Evolutionary conservation across 495 filamentous ascomycete species (phyloP), one percentile per base, ranked within the genome.

Genomic region (Glutinoglossum americanum): DNA sequence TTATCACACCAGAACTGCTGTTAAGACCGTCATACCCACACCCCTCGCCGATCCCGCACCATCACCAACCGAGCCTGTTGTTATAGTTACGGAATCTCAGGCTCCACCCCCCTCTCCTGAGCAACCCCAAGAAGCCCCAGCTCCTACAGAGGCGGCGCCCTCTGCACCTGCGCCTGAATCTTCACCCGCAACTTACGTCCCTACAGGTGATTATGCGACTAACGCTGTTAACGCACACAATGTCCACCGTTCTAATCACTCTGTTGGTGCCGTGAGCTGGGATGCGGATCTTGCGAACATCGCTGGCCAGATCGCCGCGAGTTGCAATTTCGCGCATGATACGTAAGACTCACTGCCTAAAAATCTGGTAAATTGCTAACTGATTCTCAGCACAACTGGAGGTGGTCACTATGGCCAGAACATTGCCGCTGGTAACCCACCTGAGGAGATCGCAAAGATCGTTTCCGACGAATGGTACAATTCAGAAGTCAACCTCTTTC

Each of bases 401-500:
- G 78, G 76, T 45, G 78, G 78, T 55, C 74, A 74, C 45, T 90
- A 92, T 63, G 88, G 89, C 54, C 89, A 95, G 71, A 95, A 95
- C 77, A 81, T 94, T 51, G 85, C 75, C 60, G 68, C 69, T 37
- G 70, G 72, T 44, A 70, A 69, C 44, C 58, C 62, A 11, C 62
- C 66, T 13, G 68, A 67, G 54, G 72, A 82, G 4, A 70, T 87
- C 59, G 76, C 77, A 51, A 69, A 73, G 60, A 77, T 81, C 58
- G 79, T 89, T 68, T 83, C 77, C 66, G 77, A 87, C 65, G 67
- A 78, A 69, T 90, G 87, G 80, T 94, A 94, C 78, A 87, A 93
- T 67, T 73, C 76, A 64, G 89, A 95, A 69, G 72, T 82, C 60
- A 64, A 62, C 26, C 69, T 66, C 65, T 81, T 69, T 65, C 58